phyloP scores from a whole-genome alignment of 148 eudicot genomes.

The Rheum nobile region DNA sequence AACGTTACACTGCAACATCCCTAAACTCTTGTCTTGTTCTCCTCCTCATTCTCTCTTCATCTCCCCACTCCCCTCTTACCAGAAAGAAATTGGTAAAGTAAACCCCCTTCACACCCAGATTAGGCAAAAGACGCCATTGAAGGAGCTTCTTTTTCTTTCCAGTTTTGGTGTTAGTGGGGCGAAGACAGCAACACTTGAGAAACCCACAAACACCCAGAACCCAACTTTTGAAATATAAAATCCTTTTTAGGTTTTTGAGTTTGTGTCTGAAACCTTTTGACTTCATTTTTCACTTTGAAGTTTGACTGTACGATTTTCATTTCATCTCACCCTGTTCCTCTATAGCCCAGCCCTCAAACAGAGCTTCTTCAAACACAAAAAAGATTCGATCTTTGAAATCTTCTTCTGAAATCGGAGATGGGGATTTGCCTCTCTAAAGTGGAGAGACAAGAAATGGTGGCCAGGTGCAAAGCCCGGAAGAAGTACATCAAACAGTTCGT shows the following conservation, averaged over 20 bases:
- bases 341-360: too few species aligned
- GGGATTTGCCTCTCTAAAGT: constrained; percentile 70
- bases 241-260: not conserved
- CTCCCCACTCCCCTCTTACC: not conserved
- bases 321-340: not conserved
- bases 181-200: not conserved
- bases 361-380: not conserved
- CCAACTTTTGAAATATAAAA: not conserved
- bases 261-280: not conserved
- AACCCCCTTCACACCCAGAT: not conserved
- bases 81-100: not conserved
- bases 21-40: not conserved
- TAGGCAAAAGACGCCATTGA: constrained; percentile 1
- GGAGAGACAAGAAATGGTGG: constrained; percentile 70
- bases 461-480: constrained; percentile 68
- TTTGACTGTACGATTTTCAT: too few species aligned
- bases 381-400: not conserved
- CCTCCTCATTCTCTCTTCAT: not conserved
- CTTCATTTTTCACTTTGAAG: not conserved
- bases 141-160: not conserved
- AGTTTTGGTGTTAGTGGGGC: not conserved
- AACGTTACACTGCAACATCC: constrained; percentile 16
- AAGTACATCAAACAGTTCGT: constrained; percentile 79
- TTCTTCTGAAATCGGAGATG: constrained; percentile 14
- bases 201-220: not conserved